These are phyloP conservation scores for Ascochyta lentis DNA, from an alignment of 2,329 filamentous ascomycete genomes.

Conservation along the genomic window DNA sequence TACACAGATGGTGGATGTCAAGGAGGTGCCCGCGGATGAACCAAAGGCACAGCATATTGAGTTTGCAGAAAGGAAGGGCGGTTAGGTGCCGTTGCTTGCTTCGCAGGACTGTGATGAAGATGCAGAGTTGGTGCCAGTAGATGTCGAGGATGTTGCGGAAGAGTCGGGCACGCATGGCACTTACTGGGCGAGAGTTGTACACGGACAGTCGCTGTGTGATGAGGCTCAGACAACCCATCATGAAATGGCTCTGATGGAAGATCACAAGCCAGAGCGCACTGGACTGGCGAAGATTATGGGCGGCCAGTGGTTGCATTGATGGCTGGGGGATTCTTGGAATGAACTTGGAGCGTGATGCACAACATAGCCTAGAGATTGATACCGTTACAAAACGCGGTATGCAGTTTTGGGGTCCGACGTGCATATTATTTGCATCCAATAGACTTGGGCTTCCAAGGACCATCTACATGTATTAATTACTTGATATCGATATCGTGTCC, in stretches of 20 bases:
- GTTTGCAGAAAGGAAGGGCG: conserved; percentile 34
- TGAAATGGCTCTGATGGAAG: too few species aligned
- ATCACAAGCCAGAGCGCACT: neutral
- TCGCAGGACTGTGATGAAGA: neutral
- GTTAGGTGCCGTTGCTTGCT: conserved; percentile 7
- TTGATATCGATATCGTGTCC: too few species aligned
- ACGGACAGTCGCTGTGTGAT: neutral
- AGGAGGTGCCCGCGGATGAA: conserved; percentile 23
- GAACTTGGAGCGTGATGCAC: too few species aligned
- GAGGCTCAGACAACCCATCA: too few species aligned
- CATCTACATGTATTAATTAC: too few species aligned
- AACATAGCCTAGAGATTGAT: neutral
- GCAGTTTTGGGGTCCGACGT: neutral
- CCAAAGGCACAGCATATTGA: conserved; percentile 32
- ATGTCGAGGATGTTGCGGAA: neutral
- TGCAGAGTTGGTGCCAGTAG: neutral
- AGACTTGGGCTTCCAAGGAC: neutral
- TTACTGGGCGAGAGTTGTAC: neutral
- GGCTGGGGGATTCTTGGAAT: neutral
- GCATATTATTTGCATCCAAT: neutral
- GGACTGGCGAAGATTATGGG: neutral
- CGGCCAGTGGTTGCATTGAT: neutral
- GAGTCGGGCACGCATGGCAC: neutral
- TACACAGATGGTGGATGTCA: conserved; percentile 36
- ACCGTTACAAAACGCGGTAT: neutral